Evolutionary conservation across 2,329 filamentous ascomycete genomes (phyloP), one percentile per base, ranked within the genome.

Genomic region (Zalaria obscura): DNA sequence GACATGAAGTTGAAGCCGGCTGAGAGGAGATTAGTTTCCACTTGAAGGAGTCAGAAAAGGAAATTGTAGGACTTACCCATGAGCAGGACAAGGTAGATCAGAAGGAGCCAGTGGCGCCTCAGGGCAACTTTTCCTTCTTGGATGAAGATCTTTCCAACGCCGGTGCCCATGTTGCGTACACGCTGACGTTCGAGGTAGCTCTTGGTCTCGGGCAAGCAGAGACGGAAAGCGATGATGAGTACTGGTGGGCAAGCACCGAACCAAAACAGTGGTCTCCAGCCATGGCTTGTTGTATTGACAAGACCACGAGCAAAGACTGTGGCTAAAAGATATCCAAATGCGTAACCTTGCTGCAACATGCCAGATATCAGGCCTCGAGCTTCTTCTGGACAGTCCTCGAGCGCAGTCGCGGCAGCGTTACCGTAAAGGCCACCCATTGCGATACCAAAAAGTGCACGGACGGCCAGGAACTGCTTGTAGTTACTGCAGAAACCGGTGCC

Each of bases 231-330:
- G 54, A 91, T 91, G 60, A 91, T 80, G 35, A 91, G 56, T 3
- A 84, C 69, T 0, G 86, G 85, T 0, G 83, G 83, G 33, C 78
- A 73, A 4, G 85, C 83, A n/a, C 78, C 84, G 57, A 93, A 91
- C 85, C 85, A 93, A 66, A 78, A 93, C 0, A 91, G 67, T 0
- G 84, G 83, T 5, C 85, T 72, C 86, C 85, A 93, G 39, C 71
- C 76, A 54, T 91, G 78, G 1, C 75, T 58, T 1, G 83, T 87
- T 1, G 83, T 88, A 57, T 80, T 65, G 36, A 86, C 73, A 8
- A 88, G 70, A 5, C 69, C 83, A 34, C 62, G 52, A n/a, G 61
- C 64, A 51, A 76, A 75, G 6, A 71, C 70, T 1, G 70, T 70
- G 0, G 72, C 72, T 2, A 76, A 62, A 9, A 76, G 58, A 52